phyloP scores from a whole-genome alignment of 345 rosid species.

The Camelina sativa region DNA sequence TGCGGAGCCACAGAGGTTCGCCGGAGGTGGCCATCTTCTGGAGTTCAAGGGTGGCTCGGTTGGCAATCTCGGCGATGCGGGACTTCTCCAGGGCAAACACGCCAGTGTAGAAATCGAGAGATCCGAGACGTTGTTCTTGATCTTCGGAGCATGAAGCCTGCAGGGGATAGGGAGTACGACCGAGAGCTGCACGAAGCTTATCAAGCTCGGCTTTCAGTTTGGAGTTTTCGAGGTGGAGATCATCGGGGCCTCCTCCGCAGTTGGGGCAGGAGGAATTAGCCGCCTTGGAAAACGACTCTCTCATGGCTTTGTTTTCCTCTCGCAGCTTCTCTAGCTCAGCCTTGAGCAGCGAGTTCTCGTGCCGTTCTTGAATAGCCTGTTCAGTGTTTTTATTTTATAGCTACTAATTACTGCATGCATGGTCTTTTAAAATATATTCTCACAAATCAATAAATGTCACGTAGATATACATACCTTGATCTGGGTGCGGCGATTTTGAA shows the following conservation, averaged over 20 bases:
- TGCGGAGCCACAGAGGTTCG: constrained; percentile 86
- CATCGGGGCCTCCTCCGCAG: constrained; percentile 74
- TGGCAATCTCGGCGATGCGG: constrained; percentile 69
- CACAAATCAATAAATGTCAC: background rate
- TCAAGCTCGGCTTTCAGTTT: constrained; percentile 93
- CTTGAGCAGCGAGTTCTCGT: constrained; percentile 85
- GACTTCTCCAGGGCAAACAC: constrained; percentile 80
- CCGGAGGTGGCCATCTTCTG: constrained; percentile 76
- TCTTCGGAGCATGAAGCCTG: constrained; percentile 62
- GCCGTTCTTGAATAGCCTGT: constrained; percentile 96
- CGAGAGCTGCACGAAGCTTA: constrained; percentile 67
- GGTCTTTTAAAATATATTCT: background rate
- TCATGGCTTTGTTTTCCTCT: constrained; percentile 86
- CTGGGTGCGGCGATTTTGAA: constrained; percentile 97
- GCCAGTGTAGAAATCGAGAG: constrained; percentile 78
- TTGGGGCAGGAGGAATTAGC: constrained; percentile 67
- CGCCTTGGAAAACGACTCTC: constrained; percentile 74
- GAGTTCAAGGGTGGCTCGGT: constrained; percentile 83
- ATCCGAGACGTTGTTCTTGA: constrained; percentile 64
- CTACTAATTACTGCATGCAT: too few relatives aligned
- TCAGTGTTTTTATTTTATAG: too few relatives aligned
- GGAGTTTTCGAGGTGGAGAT: constrained; percentile 80
- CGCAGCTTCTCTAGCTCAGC: constrained; percentile 83
- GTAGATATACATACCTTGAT: constrained; percentile 61
- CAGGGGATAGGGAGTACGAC: constrained; percentile 50